Base-by-base conservation (phyloP, 2,329 filamentous ascomycete genomes). In the Westerdykella sp. region DNA sequence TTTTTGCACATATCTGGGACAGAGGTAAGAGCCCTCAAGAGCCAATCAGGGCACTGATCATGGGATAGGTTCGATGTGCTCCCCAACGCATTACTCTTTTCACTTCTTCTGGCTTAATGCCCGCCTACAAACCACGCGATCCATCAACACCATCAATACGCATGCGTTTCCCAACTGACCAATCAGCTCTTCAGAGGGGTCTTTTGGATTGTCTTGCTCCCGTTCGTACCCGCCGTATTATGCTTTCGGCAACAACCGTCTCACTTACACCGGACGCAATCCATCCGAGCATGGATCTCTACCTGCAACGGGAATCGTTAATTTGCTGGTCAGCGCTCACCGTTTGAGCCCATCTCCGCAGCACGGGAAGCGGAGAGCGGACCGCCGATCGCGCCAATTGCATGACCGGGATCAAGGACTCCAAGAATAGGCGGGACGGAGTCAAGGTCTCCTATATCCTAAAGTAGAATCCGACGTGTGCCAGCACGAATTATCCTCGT, bases 1-100 rank as follows among this genome's bases (percentile, higher is more conserved):
- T 53, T 49, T 57, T 47, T 55, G 53, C 59, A 56, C 59, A 60
- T 62, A 55, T 50, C 53, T 56, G 59, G 54, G 46, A 65, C 58
- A 55, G 40, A 54, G 50, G 55, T 53, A 58, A 56, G 54, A 57
- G 55, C 55, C 43, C 40, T 40, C 21, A 39, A 41, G 36, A 42
- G 50, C 63, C 62, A 66, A 66, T 66, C 51, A 61, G 42, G 52
- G 39, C 40, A 37, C 37, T 22, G 39, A 56, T 58, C 50, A 42
- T 46, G 51, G 41, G n/a, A 43, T 45, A 51, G 48, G 43, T 47
- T 34, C 43, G 18, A 47, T 55, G 48, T 47, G 51, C 57, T 49
- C 39, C 31, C 9, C 42, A 40, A 40, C 43, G 48, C 44, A 45
- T 50, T 51, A 43, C 44, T 48, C 42, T 52, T 50, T 49, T 52